These are phyloP conservation scores for Phaffomyces opuntiae DNA, from an alignment of 805 yeast species.

Conservation along the genomic window DNA sequence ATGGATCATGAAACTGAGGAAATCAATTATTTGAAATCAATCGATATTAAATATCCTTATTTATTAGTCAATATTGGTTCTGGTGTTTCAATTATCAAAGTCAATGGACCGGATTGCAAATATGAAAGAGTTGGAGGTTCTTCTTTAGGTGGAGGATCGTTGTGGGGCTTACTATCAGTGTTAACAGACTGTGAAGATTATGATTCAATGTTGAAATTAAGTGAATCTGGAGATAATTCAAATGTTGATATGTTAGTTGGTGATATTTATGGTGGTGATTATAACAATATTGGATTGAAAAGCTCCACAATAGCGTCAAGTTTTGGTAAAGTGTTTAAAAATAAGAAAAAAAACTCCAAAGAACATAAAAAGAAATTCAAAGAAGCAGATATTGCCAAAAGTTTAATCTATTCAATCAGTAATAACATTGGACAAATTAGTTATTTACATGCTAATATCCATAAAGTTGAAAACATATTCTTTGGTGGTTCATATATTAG, in stretches of 20 bases:
- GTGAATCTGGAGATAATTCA: constrained; percentile 83
- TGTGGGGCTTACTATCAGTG: constrained; percentile 89
- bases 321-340: constrained; percentile 90
- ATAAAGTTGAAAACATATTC: constrained; percentile 75
- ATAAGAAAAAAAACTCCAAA: constrained; percentile 11
- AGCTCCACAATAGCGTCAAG: constrained; percentile 86
- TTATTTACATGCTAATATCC: constrained; percentile 85
- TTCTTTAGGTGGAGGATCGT: constrained; percentile 94
- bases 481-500: constrained; percentile 96
- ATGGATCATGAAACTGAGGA: constrained; percentile 40
- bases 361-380: neutral
- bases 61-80: constrained; percentile 91
- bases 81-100: constrained; percentile 95
- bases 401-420: constrained; percentile 79
- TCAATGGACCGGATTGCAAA: constrained; percentile 60
- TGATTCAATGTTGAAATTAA: constrained; percentile 92
- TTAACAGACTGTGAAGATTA: constrained; percentile 82
- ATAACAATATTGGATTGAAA: constrained; percentile 84
- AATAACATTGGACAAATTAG: constrained; percentile 97
- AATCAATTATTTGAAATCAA: constrained; percentile 19
- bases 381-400: constrained; percentile 73
- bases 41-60: constrained; percentile 59
- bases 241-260: constrained; percentile 94
- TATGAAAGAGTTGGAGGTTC: constrained; percentile 92
- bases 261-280: constrained; percentile 88